These are phyloP conservation scores for Didymella pomorum DNA, from an alignment of 2,329 filamentous ascomycete species.

Conservation along the genomic window DNA sequence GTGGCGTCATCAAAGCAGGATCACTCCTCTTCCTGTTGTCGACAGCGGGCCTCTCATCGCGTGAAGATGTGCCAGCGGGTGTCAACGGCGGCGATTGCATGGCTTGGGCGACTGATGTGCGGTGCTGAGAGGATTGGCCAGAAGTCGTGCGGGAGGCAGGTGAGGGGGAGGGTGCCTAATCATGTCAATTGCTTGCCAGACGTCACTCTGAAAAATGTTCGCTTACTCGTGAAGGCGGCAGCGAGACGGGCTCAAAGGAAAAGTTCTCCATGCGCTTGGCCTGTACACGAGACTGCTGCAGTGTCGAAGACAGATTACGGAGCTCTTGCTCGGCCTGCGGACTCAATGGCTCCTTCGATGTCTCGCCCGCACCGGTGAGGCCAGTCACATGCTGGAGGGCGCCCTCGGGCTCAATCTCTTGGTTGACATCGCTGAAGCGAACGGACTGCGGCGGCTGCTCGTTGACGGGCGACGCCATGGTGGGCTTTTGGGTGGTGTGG, in stretches of 20 bases:
- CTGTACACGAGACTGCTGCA: slow-evolving; percentile 80
- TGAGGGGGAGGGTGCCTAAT: slow-evolving; percentile 58
- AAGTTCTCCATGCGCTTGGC: slow-evolving; percentile 85
- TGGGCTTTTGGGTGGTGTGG: slow-evolving; percentile 15
- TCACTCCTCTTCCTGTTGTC: slow-evolving; percentile 51
- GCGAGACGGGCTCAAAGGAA: slow-evolving; percentile 87
- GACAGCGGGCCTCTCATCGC: slow-evolving; percentile 58
- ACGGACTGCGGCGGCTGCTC: slow-evolving; percentile 45
- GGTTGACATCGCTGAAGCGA: slow-evolving; percentile 51
- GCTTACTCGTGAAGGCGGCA: slow-evolving; percentile 83
- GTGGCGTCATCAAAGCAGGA: slow-evolving; percentile 63
- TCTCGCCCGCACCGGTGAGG: slow-evolving; percentile 35
- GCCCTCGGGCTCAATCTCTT: slow-evolving; percentile 50
- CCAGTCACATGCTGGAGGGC: slow-evolving; percentile 45
- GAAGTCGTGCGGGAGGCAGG: slow-evolving; percentile 55
- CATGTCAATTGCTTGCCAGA: slow-evolving; percentile 34
- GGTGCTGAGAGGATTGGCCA: slow-evolving; percentile 61
- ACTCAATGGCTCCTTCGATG: slow-evolving; percentile 43
- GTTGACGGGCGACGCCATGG: slow-evolving; percentile 39
- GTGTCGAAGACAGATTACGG: slow-evolving; percentile 72
- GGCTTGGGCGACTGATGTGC: slow-evolving; percentile 64
- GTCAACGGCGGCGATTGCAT: slow-evolving; percentile 91
- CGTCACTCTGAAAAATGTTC: slow-evolving; percentile 12
- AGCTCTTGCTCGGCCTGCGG: slow-evolving; percentile 68
- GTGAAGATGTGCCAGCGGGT: slow-evolving; percentile 76